phyloP scores from a whole-genome alignment of 2,329 filamentous ascomycete species.

The Gnomoniopsis smithogilvyi region DNA sequence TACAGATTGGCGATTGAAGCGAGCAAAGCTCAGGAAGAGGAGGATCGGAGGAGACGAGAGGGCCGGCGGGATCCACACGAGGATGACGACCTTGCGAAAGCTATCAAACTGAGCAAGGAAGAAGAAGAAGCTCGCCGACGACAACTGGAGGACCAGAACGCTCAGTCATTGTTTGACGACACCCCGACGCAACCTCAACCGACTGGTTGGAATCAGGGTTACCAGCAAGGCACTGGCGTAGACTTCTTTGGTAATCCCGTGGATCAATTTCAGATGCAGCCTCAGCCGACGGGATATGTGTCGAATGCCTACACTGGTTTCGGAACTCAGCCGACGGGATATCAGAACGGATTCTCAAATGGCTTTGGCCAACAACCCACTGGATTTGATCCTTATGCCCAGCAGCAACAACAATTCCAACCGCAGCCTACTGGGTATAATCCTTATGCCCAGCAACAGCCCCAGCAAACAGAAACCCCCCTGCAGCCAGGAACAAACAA shows the following conservation, averaged over 20 bases:
- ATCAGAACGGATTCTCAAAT: constrained; percentile 62
- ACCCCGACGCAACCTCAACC: constrained; percentile 66
- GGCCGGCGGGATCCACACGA: constrained; percentile 54
- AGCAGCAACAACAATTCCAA: constrained; percentile 45
- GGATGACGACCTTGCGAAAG: constrained; percentile 90
- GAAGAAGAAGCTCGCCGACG: constrained; percentile 87
- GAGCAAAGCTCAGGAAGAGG: constrained; percentile 92
- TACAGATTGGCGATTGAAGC: constrained; percentile 89
- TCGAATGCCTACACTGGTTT: constrained; percentile 54
- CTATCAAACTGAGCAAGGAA: constrained; percentile 89
- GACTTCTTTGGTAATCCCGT: constrained; percentile 98
- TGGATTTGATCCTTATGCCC: constrained; percentile 68
- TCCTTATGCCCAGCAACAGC: constrained; percentile 47
- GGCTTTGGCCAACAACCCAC: constrained; percentile 68
- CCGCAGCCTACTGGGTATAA: constrained; percentile 53
- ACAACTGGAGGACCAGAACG: constrained; percentile 84
- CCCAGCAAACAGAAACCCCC: constrained; percentile 55
- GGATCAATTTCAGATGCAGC: constrained; percentile 70
- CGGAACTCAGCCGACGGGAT: constrained; percentile 48
- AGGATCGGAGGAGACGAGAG: constrained; percentile 74
- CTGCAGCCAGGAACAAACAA: constrained; percentile 86
- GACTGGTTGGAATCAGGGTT: constrained; percentile 93
- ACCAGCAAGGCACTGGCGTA: constrained; percentile 93
- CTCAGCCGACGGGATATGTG: constrained; percentile 75
- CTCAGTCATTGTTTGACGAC: constrained; percentile 85